Percentiles rank a stretch among this genome's conserved stretches.
phyloP scores from a whole-genome alignment of 176 grass and related monocot genomes.

The Themeda triandra region DNA sequence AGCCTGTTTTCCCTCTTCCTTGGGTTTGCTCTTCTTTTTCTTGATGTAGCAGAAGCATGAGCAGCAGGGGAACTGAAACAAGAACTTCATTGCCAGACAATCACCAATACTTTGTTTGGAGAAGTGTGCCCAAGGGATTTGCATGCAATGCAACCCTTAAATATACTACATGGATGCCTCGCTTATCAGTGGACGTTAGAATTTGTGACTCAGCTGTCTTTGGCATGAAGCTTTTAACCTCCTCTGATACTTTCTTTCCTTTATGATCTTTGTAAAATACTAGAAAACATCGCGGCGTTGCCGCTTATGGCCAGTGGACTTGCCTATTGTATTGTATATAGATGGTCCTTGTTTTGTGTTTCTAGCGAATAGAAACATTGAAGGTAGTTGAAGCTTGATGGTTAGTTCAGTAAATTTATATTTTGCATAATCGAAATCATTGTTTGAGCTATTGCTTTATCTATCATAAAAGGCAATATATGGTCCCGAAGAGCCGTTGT shows the following conservation, averaged over 20 bases:
- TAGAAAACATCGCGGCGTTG: too few species aligned
- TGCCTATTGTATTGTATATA: too few species aligned
- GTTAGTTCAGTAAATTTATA: too few species aligned
- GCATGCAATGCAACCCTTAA: background rate
- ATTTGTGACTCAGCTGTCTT: conserved; percentile 4
- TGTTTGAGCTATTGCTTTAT: too few species aligned
- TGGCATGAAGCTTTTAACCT: background rate
- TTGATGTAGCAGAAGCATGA: conserved; percentile 62
- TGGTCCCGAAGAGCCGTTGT: too few species aligned
- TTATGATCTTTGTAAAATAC: background rate
- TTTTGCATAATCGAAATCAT: too few species aligned
- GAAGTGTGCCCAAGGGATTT: background rate
- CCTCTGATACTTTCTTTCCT: background rate
- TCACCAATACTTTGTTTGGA: background rate
- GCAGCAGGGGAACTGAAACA: conserved; percentile 57
- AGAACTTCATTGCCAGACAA: conserved; percentile 44
- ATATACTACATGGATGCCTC: conserved; percentile 26
- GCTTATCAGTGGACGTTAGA: background rate
- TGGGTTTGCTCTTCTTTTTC: conserved; percentile 40
- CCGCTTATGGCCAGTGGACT: too few species aligned
- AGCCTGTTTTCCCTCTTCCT: conserved; percentile 3
- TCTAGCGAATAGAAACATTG: too few species aligned
- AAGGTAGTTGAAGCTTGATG: too few species aligned
- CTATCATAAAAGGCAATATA: too few species aligned
- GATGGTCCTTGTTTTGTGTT: too few species aligned